Base-by-base conservation (phyloP, 2,329 filamentous ascomycete genomes). In the Calonectria ilicicola region DNA sequence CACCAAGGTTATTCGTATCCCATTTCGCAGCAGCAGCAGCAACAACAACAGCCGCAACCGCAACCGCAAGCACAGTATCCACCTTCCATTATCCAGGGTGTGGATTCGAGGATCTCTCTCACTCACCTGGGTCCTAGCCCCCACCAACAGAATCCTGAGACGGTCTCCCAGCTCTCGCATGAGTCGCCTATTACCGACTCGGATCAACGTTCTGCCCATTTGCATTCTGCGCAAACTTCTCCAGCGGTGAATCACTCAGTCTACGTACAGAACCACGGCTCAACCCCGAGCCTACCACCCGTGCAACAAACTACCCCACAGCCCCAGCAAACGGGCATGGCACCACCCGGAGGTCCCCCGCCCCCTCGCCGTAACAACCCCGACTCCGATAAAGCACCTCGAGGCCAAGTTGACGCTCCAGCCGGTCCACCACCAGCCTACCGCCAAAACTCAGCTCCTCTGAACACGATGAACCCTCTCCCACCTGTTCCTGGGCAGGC, bases 151-250 rank as follows among this genome's bases (percentile, higher is more conserved):
- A 92, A 91, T 78, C 83, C 89, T 32, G 91, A 93, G 81, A 91
- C 90, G 6, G 82, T 91, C 44, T 92, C 91, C 8, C 90, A 92
- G 81, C 81, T 91, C 76, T 93, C 91, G 80, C 87, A 89, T 85
- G 91, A 93, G 72, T 92, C 90, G 40, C 88, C 88, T 42, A 81
- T 87, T 21, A 84, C 85, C 49, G 90, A 91, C 74, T 84, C 85
- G 46, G 89, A 90, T 72, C 82, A 82, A 72, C 79, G 79, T 63
- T 82, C 84, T 73, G 80, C 82, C 74, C 85, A 84, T 75, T 78
- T 85, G 66, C 86, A 88, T 40, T 84, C 86, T 65, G 80, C 83
- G 60, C 86, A 87, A 74, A 81, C 82, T n/a, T 85, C 86, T 14
- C 84, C 87, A 29, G 83, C 85, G 68, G 79, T 86, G 70, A 85